Base-by-base conservation (phyloP, 2,329 filamentous ascomycete species). In the Neopestalotiopsis clavispora region DNA sequence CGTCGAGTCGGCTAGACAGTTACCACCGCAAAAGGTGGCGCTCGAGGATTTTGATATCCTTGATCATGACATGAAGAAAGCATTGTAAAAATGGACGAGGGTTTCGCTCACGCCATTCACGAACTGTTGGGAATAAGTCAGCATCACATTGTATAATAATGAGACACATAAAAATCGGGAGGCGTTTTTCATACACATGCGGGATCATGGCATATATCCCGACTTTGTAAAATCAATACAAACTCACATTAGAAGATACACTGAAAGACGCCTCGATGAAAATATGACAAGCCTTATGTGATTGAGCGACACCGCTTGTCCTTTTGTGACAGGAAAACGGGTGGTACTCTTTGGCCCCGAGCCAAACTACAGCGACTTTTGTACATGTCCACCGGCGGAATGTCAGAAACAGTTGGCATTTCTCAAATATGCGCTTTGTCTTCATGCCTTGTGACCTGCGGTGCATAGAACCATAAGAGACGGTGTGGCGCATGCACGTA, bases 1-100 rank as follows among this genome's bases (percentile, higher is more conserved):
- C 40, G 23, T 64, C 20, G 61, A 64, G 38, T 64, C 61, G n/a
- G 61, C 61, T 14, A 64, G 20, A n/a, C 4, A 30, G 40, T 23
- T 64, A n/a, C 20, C 61, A 12, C 61, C 61, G 13, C 61, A 64
- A 52, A 45, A 32, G 20, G 61, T 64, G 5, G 2, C 42, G 9
- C 20, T 64, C 6, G 61, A 45, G 13, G 61, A 45, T 7, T 62
- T 38, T 20, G 30, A 62, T 40, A n/a, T 40, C 14, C 12, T 17
- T 20, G 34, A 34, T 10, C n/a, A 2, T 9, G 28, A 38, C 30
- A 38, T 12, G 59, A 40, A 34, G 14, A 34, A 34, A 30, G n/a
- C 14, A 9, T n/a, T 52, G 14, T 52, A 52, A 17, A 23, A 9
- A 9, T 9, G 17, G 5, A 17, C 45, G 9, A 20, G 45, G 6